Base-by-base conservation (phyloP, 306 rosid species). In the Prunus fruticosa region DNA sequence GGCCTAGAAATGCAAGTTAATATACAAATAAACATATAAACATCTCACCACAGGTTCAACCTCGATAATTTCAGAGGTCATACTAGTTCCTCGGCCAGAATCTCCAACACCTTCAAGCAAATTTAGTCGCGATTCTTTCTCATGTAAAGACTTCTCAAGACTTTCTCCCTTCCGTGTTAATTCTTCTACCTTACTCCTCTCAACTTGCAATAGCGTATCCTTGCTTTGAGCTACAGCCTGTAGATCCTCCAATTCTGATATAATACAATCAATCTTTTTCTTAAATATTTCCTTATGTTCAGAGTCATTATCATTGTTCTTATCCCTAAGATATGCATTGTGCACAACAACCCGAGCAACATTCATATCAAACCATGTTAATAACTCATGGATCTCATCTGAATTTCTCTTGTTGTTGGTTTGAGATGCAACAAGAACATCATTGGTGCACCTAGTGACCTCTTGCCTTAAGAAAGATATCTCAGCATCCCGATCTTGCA, bases 391-490 rank as follows among this genome's bases (percentile, higher is more conserved):
- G 46, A 91, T 78, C 76, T 89, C 96, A 75, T 84, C 93, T 73
- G 87, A 78, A 67, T 74, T 81, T 83, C 77, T 81, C 77, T 81
- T 79, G 86, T 86, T 90, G 90, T 83, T 86, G 78, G 56, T 85
- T 83, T 91, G 97, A 41, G 97, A 88, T 61, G 97, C 92, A 83
- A 84, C 85, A 76, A 95, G 97, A 81, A 78, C 97, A 87, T 90
- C 97, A 76, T 89, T 89, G 72, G 97, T 92, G 86, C 97, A 92
- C 86, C 91, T 86, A 70, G 99, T 92, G 83, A 95, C 92, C 87
- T 95, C 99, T 85, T 95, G 99, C 83, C 99, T 87, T 79, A 95
- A 84, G 92, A 95, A 92, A 79, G 99, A 95, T 76, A 95, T 87
- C 86, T 95, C 99, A 22, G 86, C 66, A 86, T 95, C 97, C 66